phyloP scores from a whole-genome alignment of 2,329 filamentous ascomycete species.

The Chaetomium globosum region DNA sequence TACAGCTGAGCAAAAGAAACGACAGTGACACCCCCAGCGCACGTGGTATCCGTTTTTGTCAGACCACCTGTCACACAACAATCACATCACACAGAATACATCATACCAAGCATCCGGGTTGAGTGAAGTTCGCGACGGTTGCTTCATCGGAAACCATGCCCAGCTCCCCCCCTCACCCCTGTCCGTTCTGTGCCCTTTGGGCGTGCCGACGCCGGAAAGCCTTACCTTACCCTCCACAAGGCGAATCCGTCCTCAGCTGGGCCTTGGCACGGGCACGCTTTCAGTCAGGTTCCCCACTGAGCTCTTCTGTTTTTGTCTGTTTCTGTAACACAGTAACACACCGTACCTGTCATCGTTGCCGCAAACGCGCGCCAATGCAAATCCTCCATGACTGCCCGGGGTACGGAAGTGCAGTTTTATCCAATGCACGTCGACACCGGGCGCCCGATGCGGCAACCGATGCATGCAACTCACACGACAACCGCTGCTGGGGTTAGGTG shows the following conservation, averaged over 20 bases:
- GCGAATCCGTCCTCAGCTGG: slow-evolving; percentile 29
- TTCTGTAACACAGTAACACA: too few relatives aligned
- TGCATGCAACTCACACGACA: not conserved
- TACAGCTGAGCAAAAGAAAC: slow-evolving; percentile 27
- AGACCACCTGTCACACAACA: not conserved
- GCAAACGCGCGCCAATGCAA: slow-evolving; percentile 27
- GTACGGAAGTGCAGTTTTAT: too few relatives aligned
- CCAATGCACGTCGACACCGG: slow-evolving; percentile 13
- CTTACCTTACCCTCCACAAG: slow-evolving; percentile 30
- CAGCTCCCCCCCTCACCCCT: not conserved
- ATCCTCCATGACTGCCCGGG: not conserved
- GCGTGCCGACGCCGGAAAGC: slow-evolving; percentile 17
- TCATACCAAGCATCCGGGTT: not conserved
- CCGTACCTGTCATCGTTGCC: slow-evolving; percentile 15
- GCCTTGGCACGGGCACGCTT: slow-evolving; percentile 25
- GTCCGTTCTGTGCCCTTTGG: not conserved
- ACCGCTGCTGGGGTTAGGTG: not conserved
- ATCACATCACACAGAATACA: not conserved
- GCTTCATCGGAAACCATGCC: slow-evolving; percentile 23
- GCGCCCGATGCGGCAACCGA: slow-evolving; percentile 6
- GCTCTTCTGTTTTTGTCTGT: not conserved
- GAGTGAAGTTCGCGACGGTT: slow-evolving; percentile 18
- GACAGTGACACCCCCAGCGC: slow-evolving; percentile 7
- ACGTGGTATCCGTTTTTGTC: slow-evolving; percentile 11
- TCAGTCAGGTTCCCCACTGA: not conserved